Evolutionary conservation across 208 protist species (phyloP), one percentile per base, ranked within the genome.

Genomic region (Acanthamoeba royreba): DNA sequence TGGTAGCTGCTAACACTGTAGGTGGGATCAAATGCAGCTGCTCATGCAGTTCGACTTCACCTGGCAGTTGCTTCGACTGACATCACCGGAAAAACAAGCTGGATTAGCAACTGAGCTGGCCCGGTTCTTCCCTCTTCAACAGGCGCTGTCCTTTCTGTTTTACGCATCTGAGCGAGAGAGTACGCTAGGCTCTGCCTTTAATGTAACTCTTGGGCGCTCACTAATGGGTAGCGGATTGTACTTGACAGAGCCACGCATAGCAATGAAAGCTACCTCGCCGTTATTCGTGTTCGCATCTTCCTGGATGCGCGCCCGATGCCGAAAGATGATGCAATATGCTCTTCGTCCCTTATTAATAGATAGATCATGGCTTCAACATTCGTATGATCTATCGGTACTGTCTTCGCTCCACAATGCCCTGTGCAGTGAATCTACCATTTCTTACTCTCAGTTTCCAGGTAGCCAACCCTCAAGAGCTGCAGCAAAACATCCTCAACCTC

Each of bases 21-120:
- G 7, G 33, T 47, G 69, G 0, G 5, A 5, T 3, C 3, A 2
- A 3, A 15, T 7, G 4, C 74, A 85, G 74, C 28, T 85, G 31
- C 19, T 85, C 8, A 85, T 85, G 74, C 74, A 85, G 74, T 85
- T 40, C 42, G 74, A 85, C 74, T 85, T 85, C 43, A 85, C 74
- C 4, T 85, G 74, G 74, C 74, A 55, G 43, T n/a, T 85, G 38
- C 8, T 85, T 22, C 42, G 74, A 5, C 2, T 85, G n/a, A 53
- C 74, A 28, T 28, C 43, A 17, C 7, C 74, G 31, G 74, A 85
- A 33, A 85, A 85, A 45, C 74, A 45, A 19, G 25, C 43, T 0
- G n/a, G 9, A 11, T 9, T 85, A 45, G 74, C 42, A 22, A 47
- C 15, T 25, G 74, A 85, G 43, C 43, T 85, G 74, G 74, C 74